Conservation (phyloP, 306 rosid species). For the Gleditsia sinensis region DNA sequence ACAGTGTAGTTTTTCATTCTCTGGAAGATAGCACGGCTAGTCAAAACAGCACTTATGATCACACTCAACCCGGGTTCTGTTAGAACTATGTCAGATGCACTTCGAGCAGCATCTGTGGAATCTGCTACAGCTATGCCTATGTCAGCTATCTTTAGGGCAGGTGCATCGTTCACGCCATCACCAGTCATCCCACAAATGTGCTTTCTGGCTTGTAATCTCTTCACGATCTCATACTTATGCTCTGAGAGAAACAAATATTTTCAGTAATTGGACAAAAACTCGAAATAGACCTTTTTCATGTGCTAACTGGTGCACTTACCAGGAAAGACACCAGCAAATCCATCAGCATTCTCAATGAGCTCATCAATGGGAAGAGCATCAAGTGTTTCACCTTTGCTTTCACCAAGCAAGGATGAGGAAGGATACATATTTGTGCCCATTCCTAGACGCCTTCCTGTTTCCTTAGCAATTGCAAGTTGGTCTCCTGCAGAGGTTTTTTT, state of each 20-base stretch:
- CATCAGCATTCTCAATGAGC: conserved; percentile 81
- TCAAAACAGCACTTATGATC: conserved; percentile 76
- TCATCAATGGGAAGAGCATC: conserved; percentile 59
- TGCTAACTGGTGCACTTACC: conserved; percentile 43
- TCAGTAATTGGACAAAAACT: conserved; percentile 14
- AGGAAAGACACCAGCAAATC: conserved; percentile 87
- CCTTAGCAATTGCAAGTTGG: conserved; percentile 78
- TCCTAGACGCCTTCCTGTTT: conserved; percentile 81
- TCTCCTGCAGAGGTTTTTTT: conserved; percentile 50
- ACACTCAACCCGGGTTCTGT: conserved; percentile 85
- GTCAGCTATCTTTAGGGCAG: conserved; percentile 79
- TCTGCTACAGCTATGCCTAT: conserved; percentile 84
- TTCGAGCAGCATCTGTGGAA: conserved; percentile 71
- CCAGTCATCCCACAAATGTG: conserved; percentile 89
- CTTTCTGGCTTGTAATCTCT: conserved; percentile 66
- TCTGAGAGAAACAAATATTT: conserved; percentile 37
- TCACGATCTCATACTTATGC: conserved; percentile 81
- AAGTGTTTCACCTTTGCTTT: conserved; percentile 41
- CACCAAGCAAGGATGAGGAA: conserved; percentile 74
- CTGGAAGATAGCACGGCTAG: conserved; percentile 79
- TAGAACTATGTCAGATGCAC: conserved; percentile 81
- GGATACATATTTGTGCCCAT: conserved; percentile 89
- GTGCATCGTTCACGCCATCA: conserved; percentile 85
- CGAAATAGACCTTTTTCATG: neutral
- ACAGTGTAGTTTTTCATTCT: conserved; percentile 85